Base-by-base conservation (phyloP, 2,329 filamentous ascomycete genomes). In the Aspergillus fumigatiaffinis region DNA sequence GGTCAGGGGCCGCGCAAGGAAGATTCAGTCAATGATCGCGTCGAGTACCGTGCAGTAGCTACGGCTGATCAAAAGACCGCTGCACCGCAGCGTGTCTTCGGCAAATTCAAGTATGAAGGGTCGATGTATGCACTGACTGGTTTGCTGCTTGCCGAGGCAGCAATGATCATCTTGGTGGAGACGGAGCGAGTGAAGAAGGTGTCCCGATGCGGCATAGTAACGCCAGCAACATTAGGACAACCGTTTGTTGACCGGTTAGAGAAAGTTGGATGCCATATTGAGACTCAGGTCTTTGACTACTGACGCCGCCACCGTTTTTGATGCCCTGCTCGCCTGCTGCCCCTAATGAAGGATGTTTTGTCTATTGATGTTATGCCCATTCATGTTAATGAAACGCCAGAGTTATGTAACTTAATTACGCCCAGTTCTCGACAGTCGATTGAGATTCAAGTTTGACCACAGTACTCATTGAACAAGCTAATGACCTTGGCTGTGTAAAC, bases 1-100 rank as follows among this genome's bases (percentile, higher is more conserved):
- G 83, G 83, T 1, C 63, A 76, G 28, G 83, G 83, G 0, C 79
- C 80, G 1, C 68, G 67, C 4, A 74, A 71, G 61, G 79, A 82
- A 67, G 76, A 63, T 52, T 73, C 64, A 47, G 59, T 60, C 38
- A 70, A 74, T 51, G 75, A 79, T 52, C 65, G 59, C 10, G 50
- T 78, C 4, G 77, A 80, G 60, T 74, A 74, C 59, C 73, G 78
- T 48, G 77, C 77, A n/a, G 61, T 81, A 21, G 77, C 77, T 2
- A 76, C 74, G 21, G 75, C 76, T 1, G 75, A 79, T 51, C 70
- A 76, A 50, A 65, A 69, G 23, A 55, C 58, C 4, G 63, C 66
- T 0, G 64, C 67, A 4, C 71, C 73, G 10, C 71, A 74, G 58
- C 75, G 76, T 10, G 74, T 76, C 5, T 66, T 79, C 20, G 77